Evolutionary conservation across 768 basidiomycete genomes (phyloP), one percentile per base, ranked within the genome.

Genomic region (Galerina marginata): DNA sequence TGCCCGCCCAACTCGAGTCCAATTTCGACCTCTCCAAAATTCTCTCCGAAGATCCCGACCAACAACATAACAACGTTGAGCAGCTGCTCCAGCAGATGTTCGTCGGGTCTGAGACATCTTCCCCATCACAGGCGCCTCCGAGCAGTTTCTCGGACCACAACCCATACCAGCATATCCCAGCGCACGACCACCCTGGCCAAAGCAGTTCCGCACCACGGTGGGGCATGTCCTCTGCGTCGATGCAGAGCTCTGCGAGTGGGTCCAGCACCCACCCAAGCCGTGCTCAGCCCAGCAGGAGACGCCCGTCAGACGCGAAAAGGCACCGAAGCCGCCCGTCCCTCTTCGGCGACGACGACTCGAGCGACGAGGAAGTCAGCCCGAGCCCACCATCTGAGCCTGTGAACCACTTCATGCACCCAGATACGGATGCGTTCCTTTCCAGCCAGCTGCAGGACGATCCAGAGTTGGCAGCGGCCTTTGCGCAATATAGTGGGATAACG

Each of bases 31-130:
- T 69, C 16, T 58, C 54, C 2, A 58, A 58, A 14, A 53, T 67
- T 16, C 45, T 69, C 15, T 60, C 63, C 1, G 57, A 57, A 1
- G 59, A 65, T 33, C 53, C 64, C 23, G 38, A 58, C 4, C 52
- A 61, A 40, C 59, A 56, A 37, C 55, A 64, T 26, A 54, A 56
- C 29, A 60, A 57, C 20, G 59, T 68, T 9, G 67, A 68, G 29
- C 49, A 45, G 47, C 48, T 66, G 3, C 50, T 68, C 10, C 33
- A 54, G 48, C 54, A 61, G 6, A 48, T 66, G 53, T 54, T 68
- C 29, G 29, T 33, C 7, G 29, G 29, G 29, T 4, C 7, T 4
- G 29, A 33, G 29, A 33, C 29, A 0, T 33, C 29, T 0, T 33
- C 50, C 51, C 62, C 7, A 25, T 36, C 16, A 51, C 56, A 33